These are phyloP conservation scores for Rugonectria rugulosa DNA, from an alignment of 2,329 filamentous ascomycete genomes.

Conservation along the genomic window DNA sequence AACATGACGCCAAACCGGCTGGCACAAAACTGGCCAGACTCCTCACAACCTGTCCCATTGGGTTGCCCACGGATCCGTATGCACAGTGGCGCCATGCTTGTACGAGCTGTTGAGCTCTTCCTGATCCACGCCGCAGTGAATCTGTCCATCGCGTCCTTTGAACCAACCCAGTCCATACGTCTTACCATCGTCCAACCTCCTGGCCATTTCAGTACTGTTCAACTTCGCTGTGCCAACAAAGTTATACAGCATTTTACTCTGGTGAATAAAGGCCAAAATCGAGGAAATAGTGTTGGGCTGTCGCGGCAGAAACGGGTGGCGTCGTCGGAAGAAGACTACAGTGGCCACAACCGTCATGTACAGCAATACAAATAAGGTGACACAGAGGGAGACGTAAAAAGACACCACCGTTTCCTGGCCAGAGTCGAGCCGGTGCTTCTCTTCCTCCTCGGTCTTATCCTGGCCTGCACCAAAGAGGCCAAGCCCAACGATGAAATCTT, in stretches of 20 bases:
- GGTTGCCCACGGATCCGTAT: slow-evolving; percentile 59
- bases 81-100: slow-evolving; percentile 64
- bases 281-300: slow-evolving; percentile 82
- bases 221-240: slow-evolving; percentile 76
- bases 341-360: slow-evolving; percentile 68
- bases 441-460: slow-evolving; percentile 21
- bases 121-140: slow-evolving; percentile 80
- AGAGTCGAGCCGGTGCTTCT: slow-evolving; percentile 46
- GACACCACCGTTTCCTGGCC: slow-evolving; percentile 68
- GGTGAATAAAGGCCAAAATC: slow-evolving; percentile 79
- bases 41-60: slow-evolving; percentile 48
- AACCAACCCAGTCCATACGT: slow-evolving; percentile 83
- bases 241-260: slow-evolving; percentile 79
- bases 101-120: slow-evolving; percentile 74
- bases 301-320: slow-evolving; percentile 76
- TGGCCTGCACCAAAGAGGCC: slow-evolving; percentile 9
- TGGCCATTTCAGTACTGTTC: slow-evolving; percentile 67
- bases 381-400: slow-evolving; percentile 70
- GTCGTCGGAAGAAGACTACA: slow-evolving; percentile 67
- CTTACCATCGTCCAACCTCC: slow-evolving; percentile 64
- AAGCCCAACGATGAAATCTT: slow-evolving; percentile 58
- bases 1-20: neutral
- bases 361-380: slow-evolving; percentile 69
- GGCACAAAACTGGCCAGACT: slow-evolving; percentile 12
- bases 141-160: slow-evolving; percentile 72